Evolutionary conservation across 2,329 filamentous ascomycete genomes (phyloP).

Genomic region (Coniella vitis): DNA sequence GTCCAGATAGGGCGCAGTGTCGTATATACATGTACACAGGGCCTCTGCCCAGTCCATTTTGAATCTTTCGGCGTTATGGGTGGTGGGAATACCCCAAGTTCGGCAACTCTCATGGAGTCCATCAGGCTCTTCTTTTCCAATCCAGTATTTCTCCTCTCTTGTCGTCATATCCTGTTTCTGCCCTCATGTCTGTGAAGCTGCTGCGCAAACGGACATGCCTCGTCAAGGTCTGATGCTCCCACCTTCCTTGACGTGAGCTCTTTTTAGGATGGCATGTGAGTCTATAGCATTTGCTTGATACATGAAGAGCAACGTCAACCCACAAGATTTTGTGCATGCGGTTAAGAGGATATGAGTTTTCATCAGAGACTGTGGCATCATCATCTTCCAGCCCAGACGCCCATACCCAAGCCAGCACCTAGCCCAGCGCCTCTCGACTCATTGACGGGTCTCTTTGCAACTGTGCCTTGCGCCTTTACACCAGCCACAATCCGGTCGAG

Average conservation of each 20-base stretch:
- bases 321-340: background rate
- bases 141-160: conserved; percentile 1
- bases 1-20: background rate
- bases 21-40: background rate
- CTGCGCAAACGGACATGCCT: background rate
- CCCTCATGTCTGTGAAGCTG: background rate
- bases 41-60: background rate
- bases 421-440: conserved; percentile 47
- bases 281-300: too few relatives aligned
- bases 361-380: background rate
- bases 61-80: conserved; percentile 12
- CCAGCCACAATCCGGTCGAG: conserved; percentile 82
- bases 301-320: too few relatives aligned
- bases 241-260: too few relatives aligned
- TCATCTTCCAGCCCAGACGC: conserved; percentile 41
- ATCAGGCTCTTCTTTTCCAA: background rate
- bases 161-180: background rate
- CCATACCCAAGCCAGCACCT: conserved; percentile 47
- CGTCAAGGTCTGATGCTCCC: background rate
- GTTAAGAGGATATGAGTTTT: background rate
- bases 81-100: conserved; percentile 10
- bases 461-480: conserved; percentile 68
- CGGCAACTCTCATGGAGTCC: conserved; percentile 1
- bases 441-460: conserved; percentile 73
- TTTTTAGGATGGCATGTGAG: too few relatives aligned